Conservation (phyloP, 257 asterid species). For the Lavandula angustifolia region DNA sequence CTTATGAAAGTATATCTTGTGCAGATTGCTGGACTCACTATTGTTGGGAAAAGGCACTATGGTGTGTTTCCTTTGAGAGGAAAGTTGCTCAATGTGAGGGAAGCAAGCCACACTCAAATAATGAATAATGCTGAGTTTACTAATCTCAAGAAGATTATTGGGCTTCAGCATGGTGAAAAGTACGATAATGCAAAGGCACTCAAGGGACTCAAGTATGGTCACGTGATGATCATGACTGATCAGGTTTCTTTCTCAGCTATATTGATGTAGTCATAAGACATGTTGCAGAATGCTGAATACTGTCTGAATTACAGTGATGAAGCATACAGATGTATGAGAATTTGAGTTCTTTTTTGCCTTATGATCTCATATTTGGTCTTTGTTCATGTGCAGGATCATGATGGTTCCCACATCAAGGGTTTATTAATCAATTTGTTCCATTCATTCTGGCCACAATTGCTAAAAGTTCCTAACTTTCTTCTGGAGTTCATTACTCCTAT, state of each 20-base stretch:
- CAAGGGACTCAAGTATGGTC: slow-evolving; percentile 89
- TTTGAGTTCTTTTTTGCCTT: neutral
- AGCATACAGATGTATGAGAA: neutral
- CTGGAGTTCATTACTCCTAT: slow-evolving; percentile 96
- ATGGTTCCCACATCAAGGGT: slow-evolving; percentile 98
- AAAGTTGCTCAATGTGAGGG: slow-evolving; percentile 93
- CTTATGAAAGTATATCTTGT: slow-evolving; percentile 15
- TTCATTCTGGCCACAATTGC: slow-evolving; percentile 93
- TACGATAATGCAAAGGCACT: slow-evolving; percentile 76
- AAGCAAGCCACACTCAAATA: slow-evolving; percentile 80
- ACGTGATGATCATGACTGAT: slow-evolving; percentile 98
- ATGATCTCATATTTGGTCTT: slow-evolving; percentile 13
- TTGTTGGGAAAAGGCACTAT: slow-evolving; percentile 79
- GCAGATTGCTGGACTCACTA: slow-evolving; percentile 92
- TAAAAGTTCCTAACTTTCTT: slow-evolving; percentile 73
- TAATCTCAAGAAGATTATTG: slow-evolving; percentile 80
- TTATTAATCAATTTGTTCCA: slow-evolving; percentile 88
- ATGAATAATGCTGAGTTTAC: slow-evolving; percentile 81
- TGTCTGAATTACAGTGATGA: neutral
- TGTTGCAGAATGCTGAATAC: neutral
- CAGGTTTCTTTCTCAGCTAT: slow-evolving; percentile 53
- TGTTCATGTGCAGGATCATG: slow-evolving; percentile 74
- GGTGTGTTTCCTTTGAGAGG: slow-evolving; percentile 98
- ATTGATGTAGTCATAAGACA: slow-evolving; percentile 1
- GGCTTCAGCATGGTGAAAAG: slow-evolving; percentile 82